Percentiles rank a stretch among this genome's conserved stretches.
These are phyloP conservation scores for Amaranthus palmeri DNA, from an alignment of 148 eudicot species.

Conservation along the genomic window DNA sequence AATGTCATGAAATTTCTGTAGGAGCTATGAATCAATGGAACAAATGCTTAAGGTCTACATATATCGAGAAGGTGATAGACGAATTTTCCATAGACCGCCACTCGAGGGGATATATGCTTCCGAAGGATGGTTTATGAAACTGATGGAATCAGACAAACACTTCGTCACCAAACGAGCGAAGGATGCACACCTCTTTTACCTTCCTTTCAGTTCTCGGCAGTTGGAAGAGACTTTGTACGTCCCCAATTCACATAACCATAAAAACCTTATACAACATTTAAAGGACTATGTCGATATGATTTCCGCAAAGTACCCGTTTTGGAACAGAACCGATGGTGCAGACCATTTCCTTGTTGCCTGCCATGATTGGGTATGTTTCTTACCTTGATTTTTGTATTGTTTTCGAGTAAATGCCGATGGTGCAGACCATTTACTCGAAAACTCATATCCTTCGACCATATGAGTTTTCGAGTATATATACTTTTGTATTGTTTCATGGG, in stretches of 20 bases:
- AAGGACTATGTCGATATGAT: conserved; percentile 42
- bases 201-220: conserved; percentile 64
- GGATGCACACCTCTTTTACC: conserved; percentile 63
- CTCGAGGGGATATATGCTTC: conserved; percentile 72
- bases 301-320: conserved; percentile 45
- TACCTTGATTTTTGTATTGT: not conserved
- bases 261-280: conserved; percentile 40
- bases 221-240: conserved; percentile 51
- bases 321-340: conserved; percentile 68
- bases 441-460: not conserved
- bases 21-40: conserved; percentile 71
- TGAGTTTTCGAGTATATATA: too few species aligned
- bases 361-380: conserved; percentile 62
- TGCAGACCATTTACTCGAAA: not conserved
- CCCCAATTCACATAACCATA: conserved; percentile 47
- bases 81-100: conserved; percentile 53
- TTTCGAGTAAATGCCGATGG: too few species aligned
- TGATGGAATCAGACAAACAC: conserved; percentile 45
- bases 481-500: too few species aligned
- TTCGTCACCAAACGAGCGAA: conserved; percentile 45
- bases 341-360: conserved; percentile 77
- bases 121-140: conserved; percentile 84
- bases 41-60: conserved; percentile 57
- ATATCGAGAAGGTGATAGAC: conserved; percentile 60
- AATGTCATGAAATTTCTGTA: conserved; percentile 13